These are phyloP conservation scores for Colletotrichum limetticola DNA, from an alignment of 2,329 filamentous ascomycete genomes.

Conservation along the genomic window DNA sequence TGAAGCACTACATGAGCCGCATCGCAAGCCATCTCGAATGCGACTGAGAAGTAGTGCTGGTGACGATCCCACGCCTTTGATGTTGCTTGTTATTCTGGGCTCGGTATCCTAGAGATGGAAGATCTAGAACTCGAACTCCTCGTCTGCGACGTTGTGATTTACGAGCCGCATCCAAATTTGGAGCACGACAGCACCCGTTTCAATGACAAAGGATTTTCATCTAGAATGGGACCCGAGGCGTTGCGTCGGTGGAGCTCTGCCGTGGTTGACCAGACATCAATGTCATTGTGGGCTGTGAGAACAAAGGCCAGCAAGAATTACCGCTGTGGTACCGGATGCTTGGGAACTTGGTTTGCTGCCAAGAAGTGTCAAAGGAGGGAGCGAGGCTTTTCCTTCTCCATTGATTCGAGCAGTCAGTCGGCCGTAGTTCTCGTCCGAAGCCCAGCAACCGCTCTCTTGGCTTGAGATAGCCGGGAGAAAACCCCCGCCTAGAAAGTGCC, in stretches of 20 bases:
- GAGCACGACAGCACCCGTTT: neutral
- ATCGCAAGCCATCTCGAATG: too few relatives aligned
- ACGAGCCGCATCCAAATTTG: neutral
- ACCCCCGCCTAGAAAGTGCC: neutral
- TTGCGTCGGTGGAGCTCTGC: neutral
- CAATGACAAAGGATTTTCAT: neutral
- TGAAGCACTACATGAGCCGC: too few relatives aligned
- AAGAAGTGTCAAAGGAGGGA: constrained; percentile 7
- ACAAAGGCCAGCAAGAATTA: neutral
- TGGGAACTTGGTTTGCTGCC: neutral
- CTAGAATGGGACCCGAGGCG: neutral
- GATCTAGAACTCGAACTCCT: neutral
- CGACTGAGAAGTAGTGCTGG: neutral
- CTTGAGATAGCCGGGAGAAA: neutral
- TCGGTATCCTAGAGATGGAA: neutral
- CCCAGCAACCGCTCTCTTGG: neutral
- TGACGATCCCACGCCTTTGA: neutral
- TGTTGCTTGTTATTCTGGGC: neutral
- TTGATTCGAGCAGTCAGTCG: neutral
- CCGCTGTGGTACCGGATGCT: neutral
- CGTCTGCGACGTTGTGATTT: neutral
- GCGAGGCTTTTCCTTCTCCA: neutral
- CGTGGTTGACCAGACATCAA: neutral
- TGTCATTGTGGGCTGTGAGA: neutral
- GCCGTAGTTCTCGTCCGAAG: neutral